Evolutionary conservation across 202 grass and related monocot genomes (phyloP), one percentile per base, ranked within the genome.

Genomic region (Panicum virgatum): DNA sequence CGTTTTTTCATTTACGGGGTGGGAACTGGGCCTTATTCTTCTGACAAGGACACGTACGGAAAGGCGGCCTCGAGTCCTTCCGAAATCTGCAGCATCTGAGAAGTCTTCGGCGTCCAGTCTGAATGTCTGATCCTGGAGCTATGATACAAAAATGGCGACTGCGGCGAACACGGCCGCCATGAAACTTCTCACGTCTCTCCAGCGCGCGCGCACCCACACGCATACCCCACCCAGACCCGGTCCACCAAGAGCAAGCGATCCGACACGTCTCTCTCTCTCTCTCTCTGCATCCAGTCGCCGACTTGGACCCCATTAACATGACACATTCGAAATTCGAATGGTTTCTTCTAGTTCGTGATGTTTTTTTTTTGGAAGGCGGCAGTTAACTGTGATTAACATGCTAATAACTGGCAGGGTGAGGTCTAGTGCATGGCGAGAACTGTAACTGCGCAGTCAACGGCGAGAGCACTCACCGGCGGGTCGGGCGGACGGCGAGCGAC

Each of bases 391-490:
- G 15, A 62, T 56, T 38, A 73, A 36, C 61, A 30, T 68, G 74
- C 32, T 30, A 42, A 71, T 39, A 26, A 76, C 37, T 4, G 64
- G 19, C 34, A 26, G 34, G 14, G 29, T 34, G 6, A 34, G 32
- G 18, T 23, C 19, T 43, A 68, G 48, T 59, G 39, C 34, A 43
- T 30, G 39, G 15, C 12, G 3, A 23, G 30, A 30, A 58, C 38
- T 18, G 64, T 29, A 81, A 30, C 15, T 5, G 63, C 44, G 9
- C 56, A 20, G 65, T 57, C 50, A 72, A 34, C 66, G 73, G 88
- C 59, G 83, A 62, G 54, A 30, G 47, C 9, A 42, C 83, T 72
- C 72, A 90, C 88, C 83, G 88, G 73, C 42, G 64, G 60, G 45
- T 81, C 73, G 4, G 74, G 34, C 63, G 71, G 78, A 13, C 11